Evolutionary conservation across 2,329 filamentous ascomycete species (phyloP).

Genomic region (Massarina eburnea): DNA sequence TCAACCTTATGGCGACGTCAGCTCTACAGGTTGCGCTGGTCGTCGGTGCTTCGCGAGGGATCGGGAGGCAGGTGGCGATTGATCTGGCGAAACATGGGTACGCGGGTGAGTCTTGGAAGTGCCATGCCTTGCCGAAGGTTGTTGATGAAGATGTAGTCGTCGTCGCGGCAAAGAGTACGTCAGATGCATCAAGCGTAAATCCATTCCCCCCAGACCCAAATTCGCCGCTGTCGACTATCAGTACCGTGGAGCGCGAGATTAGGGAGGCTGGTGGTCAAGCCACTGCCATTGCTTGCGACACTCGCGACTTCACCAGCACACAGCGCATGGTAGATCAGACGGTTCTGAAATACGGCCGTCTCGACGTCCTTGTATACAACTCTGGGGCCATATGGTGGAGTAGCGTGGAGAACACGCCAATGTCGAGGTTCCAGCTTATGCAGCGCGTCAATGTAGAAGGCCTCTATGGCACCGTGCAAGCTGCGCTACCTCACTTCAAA

Average conservation of each 20-base stretch:
- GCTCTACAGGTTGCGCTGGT: slow-evolving; percentile 65
- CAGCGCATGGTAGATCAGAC: slow-evolving; percentile 61
- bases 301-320: slow-evolving; percentile 64
- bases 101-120: slow-evolving; percentile 54
- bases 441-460: slow-evolving; percentile 61
- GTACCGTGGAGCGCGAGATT: slow-evolving; percentile 77
- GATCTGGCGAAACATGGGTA: slow-evolving; percentile 73
- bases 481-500: slow-evolving; percentile 66
- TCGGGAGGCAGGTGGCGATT: slow-evolving; percentile 78
- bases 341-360: slow-evolving; percentile 58
- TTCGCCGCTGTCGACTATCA: slow-evolving; percentile 73
- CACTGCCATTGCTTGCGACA: slow-evolving; percentile 69
- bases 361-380: slow-evolving; percentile 81
- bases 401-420: slow-evolving; percentile 69
- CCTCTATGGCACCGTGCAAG: slow-evolving; percentile 71
- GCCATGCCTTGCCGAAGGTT: background rate
- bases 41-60: slow-evolving; percentile 76
- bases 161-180: slow-evolving; percentile 74
- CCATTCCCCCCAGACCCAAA: slow-evolving; percentile 78
- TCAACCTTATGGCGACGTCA: slow-evolving; percentile 10
- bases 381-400: slow-evolving; percentile 86
- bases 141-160: slow-evolving; percentile 61
- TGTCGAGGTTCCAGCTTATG: slow-evolving; percentile 70
- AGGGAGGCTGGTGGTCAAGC: slow-evolving; percentile 63
- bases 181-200: slow-evolving; percentile 56